Evolutionary conservation across 768 basidiomycete species (phyloP).

Genomic region (Rossbeevera mucosa): DNA sequence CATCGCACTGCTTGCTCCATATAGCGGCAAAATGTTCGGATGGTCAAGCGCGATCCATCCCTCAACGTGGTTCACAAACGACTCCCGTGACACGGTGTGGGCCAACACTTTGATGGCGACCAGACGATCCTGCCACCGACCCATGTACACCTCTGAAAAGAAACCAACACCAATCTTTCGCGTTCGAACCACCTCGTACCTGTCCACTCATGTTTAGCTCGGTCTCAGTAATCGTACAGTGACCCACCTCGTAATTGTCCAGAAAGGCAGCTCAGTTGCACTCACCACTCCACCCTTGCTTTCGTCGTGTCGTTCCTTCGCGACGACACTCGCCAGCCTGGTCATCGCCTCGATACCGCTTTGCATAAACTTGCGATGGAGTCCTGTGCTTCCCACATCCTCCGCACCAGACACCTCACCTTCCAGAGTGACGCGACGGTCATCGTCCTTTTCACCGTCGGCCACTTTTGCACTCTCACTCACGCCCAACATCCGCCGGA

Average conservation of each 20-base stretch:
- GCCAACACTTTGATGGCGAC: conserved; percentile 75
- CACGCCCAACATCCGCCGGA: conserved; percentile 14
- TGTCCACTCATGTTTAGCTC: conserved; percentile 13
- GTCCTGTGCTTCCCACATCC: conserved; percentile 2
- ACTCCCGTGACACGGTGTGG: conserved; percentile 50
- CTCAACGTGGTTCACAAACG: conserved; percentile 66
- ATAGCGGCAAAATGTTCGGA: conserved; percentile 66
- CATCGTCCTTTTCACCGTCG: background rate
- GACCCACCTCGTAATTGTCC: conserved; percentile 67
- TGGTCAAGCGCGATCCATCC: conserved; percentile 72
- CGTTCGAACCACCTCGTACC: conserved; percentile 72
- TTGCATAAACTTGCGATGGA: conserved; percentile 65
- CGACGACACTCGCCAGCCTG: conserved; percentile 44
- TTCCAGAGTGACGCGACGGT: background rate
- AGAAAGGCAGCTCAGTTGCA: conserved; percentile 47
- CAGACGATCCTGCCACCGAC: conserved; percentile 58
- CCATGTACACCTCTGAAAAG: conserved; percentile 77
- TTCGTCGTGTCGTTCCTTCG: background rate
- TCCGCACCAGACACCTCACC: background rate
- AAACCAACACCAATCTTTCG: conserved; percentile 66
- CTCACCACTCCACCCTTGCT: background rate
- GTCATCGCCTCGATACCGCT: conserved; percentile 67
- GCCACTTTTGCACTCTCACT: background rate
- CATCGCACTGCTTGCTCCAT: conserved; percentile 70
- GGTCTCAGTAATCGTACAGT: background rate